A percentile compares a stretch with the other conserved stretches of the same genome.
Conservation (phyloP, 1,284 basidiomycete species). For the Phellinidium pouzarii region DNA sequence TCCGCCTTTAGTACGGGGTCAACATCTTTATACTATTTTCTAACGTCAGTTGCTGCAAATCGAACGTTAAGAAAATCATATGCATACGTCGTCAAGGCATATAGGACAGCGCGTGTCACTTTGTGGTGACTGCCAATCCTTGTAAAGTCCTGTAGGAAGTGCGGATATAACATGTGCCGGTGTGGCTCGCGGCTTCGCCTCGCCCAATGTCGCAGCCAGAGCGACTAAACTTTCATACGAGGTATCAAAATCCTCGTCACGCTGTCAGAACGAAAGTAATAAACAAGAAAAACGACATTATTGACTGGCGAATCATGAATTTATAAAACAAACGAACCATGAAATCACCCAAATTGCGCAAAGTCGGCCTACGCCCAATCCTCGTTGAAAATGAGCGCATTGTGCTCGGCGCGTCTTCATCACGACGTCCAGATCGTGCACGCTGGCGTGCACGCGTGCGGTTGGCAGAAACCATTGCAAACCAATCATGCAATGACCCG, state of each 20-base stretch:
- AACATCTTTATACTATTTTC: constrained; percentile 47
- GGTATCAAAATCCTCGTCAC: constrained; percentile 63
- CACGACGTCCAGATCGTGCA: background rate
- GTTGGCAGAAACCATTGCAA: constrained; percentile 6
- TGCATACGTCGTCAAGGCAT: constrained; percentile 69
- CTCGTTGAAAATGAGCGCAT: constrained; percentile 6
- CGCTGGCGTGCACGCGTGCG: constrained; percentile 5
- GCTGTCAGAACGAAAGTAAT: constrained; percentile 31
- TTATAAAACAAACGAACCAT: constrained; percentile 38
- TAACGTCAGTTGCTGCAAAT: constrained; percentile 18
- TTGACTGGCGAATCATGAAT: too few relatives aligned
- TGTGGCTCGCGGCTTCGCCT: constrained; percentile 54
- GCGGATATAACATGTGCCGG: constrained; percentile 50
- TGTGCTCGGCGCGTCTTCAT: background rate
- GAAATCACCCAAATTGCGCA: constrained; percentile 47
- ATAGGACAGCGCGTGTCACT: constrained; percentile 71
- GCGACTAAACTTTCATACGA: constrained; percentile 65
- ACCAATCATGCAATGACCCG: constrained; percentile 3
- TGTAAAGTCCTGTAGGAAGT: constrained; percentile 53
- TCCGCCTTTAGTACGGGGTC: constrained; percentile 56
- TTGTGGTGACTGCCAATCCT: constrained; percentile 56
- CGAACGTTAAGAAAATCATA: background rate
- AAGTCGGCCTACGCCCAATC: background rate
- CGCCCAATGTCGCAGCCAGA: constrained; percentile 51
- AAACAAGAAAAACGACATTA: background rate